Evolutionary conservation across 768 basidiomycete genomes (phyloP), one percentile per base, ranked within the genome.

Genomic region (Suillus subalutaceus): DNA sequence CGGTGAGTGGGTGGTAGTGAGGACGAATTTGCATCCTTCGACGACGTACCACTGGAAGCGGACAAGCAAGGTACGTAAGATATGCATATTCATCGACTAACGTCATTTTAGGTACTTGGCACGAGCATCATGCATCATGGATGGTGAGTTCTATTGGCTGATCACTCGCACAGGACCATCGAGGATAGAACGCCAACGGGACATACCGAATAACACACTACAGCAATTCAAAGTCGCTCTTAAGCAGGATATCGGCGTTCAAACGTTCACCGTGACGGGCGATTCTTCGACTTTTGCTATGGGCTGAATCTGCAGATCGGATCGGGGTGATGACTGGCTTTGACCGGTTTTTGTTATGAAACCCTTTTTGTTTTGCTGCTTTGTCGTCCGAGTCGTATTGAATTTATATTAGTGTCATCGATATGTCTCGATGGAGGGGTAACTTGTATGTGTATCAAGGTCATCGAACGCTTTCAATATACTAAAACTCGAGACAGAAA

Each of bases 11-110:
- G 78, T 66, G 66, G 72, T 82, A 0, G 85, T 90, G 43, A 82
- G 87, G 62, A 87, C 89, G 15, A 92, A 94, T 76, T 92, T 91
- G 23, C 91, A 93, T 74, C 90, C 90, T 38, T 92, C 90, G 4
- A 92, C 91, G 1, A 82, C 80, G 23, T 92, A 85, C 71, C 80
- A 81, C 64, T 93, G 92, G 92, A 75, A 71, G 26, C 81, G 89
- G 75, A 85, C 81, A 15, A 89, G 75, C 75, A 81, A 80, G 2
- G 85, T 88, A 71, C 68, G 84, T 40, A 56, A 59, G 50, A 63
- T 18, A 32, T 15, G 50, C 43, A 62, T 63, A 5, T 66, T 43
- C 38, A 20, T 43, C 37, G 48, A 48, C 55, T 40, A 23, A 67
- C 30, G 18, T 63, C 62, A n/a, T n/a, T 52, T 2, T 62, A 88